Conservation (phyloP, 192 early-diverging fungal genomes). For the Powellomyces hirtus region DNA sequence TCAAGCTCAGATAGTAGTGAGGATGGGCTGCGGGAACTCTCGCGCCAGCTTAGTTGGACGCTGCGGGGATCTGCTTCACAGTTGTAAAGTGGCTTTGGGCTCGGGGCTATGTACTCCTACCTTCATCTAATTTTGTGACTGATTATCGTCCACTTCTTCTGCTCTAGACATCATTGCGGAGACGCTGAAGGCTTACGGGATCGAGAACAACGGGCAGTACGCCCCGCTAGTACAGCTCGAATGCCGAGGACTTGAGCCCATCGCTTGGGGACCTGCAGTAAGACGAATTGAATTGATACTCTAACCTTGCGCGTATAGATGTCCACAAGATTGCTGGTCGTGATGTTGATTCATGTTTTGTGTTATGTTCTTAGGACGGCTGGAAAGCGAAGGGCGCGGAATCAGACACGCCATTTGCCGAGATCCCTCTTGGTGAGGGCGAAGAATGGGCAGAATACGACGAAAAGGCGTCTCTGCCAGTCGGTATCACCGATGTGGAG, state of each 20-base stretch:
- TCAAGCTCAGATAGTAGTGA: too few species aligned
- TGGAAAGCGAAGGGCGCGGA: slow-evolving; percentile 66
- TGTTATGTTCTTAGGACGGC: slow-evolving; percentile 10
- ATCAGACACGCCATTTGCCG: slow-evolving; percentile 67
- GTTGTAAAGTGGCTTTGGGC: too few species aligned
- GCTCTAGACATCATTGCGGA: slow-evolving; percentile 17
- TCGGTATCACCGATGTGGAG: slow-evolving; percentile 62
- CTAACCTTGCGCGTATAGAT: neutral
- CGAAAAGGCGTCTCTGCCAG: slow-evolving; percentile 69
- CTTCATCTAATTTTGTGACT: too few species aligned
- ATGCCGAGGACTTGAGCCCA: slow-evolving; percentile 79
- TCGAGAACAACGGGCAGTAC: slow-evolving; percentile 59
- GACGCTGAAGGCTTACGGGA: slow-evolving; percentile 52
- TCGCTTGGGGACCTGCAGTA: slow-evolving; percentile 70
- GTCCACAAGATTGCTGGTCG: neutral
- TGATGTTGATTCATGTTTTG: neutral
- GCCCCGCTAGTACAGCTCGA: slow-evolving; percentile 69
- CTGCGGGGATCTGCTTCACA: too few species aligned
- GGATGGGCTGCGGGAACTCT: too few species aligned
- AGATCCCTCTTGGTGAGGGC: slow-evolving; percentile 75
- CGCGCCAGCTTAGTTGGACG: too few species aligned
- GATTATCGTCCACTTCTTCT: too few species aligned
- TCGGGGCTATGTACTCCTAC: too few species aligned
- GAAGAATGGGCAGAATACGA: slow-evolving; percentile 89
- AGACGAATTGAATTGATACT: neutral